Evolutionary conservation across 2,329 filamentous ascomycete genomes (phyloP).

Genomic region (Pseudopithomyces chartarum): DNA sequence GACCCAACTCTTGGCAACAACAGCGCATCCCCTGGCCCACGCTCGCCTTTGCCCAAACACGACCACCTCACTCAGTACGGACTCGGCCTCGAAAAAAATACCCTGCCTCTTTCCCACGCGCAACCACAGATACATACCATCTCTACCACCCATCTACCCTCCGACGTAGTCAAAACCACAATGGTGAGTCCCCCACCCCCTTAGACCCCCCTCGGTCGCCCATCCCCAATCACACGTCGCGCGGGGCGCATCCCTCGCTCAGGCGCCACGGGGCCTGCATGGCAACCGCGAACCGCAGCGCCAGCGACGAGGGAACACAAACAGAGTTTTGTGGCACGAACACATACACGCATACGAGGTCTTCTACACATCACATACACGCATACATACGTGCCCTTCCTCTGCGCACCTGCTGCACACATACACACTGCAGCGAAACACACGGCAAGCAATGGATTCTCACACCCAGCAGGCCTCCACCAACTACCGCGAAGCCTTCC

Average conservation of each 20-base stretch:
- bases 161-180: too few relatives aligned
- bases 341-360: neutral
- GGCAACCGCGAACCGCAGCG: neutral
- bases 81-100: too few relatives aligned
- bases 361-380: neutral
- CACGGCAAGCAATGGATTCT: slow-evolving; percentile 22
- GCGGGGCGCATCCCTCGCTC: slow-evolving; percentile 1
- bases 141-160: too few relatives aligned
- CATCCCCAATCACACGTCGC: slow-evolving; percentile 1
- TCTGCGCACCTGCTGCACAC: neutral
- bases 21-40: slow-evolving; percentile 27
- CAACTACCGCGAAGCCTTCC: slow-evolving; percentile 99
- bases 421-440: slow-evolving; percentile 1
- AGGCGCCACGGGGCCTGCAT: neutral
- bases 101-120: too few relatives aligned
- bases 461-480: slow-evolving; percentile 67
- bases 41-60: slow-evolving; percentile 29
- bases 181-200: slow-evolving; percentile 9
- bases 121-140: neutral
- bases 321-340: too few relatives aligned
- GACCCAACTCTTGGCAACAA: slow-evolving; percentile 22
- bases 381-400: too few relatives aligned
- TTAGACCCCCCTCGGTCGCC: neutral
- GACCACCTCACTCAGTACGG: too few relatives aligned
- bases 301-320: neutral